Base-by-base conservation (phyloP, 2,329 filamentous ascomycete genomes). In the Triangularia setosa region DNA sequence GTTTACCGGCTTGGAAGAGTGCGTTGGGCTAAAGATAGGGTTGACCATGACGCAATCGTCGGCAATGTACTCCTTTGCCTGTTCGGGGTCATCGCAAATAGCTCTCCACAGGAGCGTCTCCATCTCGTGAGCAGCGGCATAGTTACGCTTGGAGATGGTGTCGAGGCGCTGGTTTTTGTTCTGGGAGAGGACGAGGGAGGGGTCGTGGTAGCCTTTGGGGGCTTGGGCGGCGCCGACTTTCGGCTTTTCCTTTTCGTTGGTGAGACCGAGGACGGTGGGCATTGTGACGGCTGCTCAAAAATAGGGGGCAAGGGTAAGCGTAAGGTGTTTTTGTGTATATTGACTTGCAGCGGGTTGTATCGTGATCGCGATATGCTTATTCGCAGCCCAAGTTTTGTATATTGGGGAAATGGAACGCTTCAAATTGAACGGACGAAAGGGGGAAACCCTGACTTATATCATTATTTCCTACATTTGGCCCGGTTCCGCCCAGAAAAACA, bases 81-180 rank as follows among this genome's bases (percentile, higher is more conserved):
- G 65, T 44, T 74, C 72, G 54, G 75, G 75, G 58, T 74, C 72
- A 71, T 78, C 75, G 73, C 73, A 75, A 27, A 78, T 70, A 23
- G 76, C 74, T 48, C 76, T 75, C 76, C 76, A 78, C 56, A 78
- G 71, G 4, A 77, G 72, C 6, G 74, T 76, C 71, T 78, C 76
- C 69, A 75, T 74, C 69, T 77, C 75, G 48, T 72, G 70, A 21
- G 75, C 76, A 58, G 74, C 71, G 11, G 72, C 72, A 69, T 75
- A 72, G 75, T 78, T 78, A 68, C 76, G 75, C 71, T 75, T 75
- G 53, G 71, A 71, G 71, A 78, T 78, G 63, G 75, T 78, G 73
- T 75, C 70, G 68, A 75, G 73, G 14, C 74, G 74, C 52, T 68
- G 62, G 67, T 72, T 73, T 66, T 69, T 70, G 66, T 72, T 73